Evolutionary conservation across 2,329 filamentous ascomycete species (phyloP).

Genomic region (Cladosporium sp.): DNA sequence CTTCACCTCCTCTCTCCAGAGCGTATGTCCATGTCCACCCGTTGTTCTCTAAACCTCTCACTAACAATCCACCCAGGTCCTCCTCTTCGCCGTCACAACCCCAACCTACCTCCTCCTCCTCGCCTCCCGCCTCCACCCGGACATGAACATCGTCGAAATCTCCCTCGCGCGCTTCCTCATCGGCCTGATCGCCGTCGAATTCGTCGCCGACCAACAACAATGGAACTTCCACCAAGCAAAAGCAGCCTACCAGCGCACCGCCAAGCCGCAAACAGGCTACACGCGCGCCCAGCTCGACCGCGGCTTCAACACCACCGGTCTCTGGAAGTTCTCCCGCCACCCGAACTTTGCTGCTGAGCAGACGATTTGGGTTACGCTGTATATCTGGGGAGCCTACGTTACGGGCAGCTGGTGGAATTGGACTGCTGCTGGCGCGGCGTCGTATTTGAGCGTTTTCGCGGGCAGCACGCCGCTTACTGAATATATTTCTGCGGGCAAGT

Average conservation of each 20-base stretch:
- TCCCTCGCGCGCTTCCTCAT: constrained; percentile 54
- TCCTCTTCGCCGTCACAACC: constrained; percentile 73
- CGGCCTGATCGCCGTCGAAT: constrained; percentile 61
- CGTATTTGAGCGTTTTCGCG: constrained; percentile 79
- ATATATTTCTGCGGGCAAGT: constrained; percentile 72
- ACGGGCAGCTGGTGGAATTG: constrained; percentile 72
- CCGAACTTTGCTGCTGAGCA: constrained; percentile 96
- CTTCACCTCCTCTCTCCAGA: constrained; percentile 84
- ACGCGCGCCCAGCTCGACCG: constrained; percentile 75
- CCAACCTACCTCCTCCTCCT: constrained; percentile 83
- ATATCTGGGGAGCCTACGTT: constrained; percentile 79
- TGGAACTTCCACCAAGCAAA: constrained; percentile 88
- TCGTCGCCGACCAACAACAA: constrained; percentile 85
- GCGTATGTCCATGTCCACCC: constrained; percentile 33
- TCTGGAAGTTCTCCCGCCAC: constrained; percentile 86
- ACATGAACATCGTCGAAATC: constrained; percentile 50
- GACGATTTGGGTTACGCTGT: constrained; percentile 79
- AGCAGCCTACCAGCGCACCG: constrained; percentile 66
- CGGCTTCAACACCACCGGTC: constrained; percentile 77
- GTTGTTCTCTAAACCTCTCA: neutral
- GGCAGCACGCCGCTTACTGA: constrained; percentile 87
- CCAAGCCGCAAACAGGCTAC: constrained; percentile 59
- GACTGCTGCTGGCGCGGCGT: constrained; percentile 65
- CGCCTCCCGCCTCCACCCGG: constrained; percentile 56
- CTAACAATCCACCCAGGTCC: constrained; percentile 45